phyloP scores from a whole-genome alignment of 768 basidiomycete species.

The Suillus subaureus region DNA sequence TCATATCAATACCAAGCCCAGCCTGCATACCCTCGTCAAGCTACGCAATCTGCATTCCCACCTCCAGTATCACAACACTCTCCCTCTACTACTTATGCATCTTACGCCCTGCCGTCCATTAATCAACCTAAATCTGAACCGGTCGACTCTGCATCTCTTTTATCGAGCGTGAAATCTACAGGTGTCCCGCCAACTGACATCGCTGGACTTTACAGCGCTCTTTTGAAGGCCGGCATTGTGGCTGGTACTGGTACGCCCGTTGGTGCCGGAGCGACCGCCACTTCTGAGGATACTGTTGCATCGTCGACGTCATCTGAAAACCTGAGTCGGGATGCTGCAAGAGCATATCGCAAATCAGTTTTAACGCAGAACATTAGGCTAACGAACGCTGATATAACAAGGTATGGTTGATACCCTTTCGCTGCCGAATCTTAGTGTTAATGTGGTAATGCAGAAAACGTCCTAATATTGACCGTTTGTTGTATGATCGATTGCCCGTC shows the following conservation, averaged over 20 bases:
- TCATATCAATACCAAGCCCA: conserved; percentile 34
- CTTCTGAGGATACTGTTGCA: conserved; percentile 32
- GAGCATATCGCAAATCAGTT: conserved; percentile 62
- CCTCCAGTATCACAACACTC: conserved; percentile 34
- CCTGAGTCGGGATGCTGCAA: conserved; percentile 45
- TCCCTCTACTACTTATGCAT: conserved; percentile 33
- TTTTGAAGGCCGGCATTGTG: conserved; percentile 81
- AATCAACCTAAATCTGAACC: conserved; percentile 33
- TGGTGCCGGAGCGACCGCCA: conserved; percentile 45
- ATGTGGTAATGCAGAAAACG: conserved; percentile 50
- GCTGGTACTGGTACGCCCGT: conserved; percentile 53
- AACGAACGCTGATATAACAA: conserved; percentile 68
- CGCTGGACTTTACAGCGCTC: conserved; percentile 60
- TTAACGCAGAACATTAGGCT: conserved; percentile 63
- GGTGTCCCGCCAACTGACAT: conserved; percentile 42
- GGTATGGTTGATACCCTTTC: conserved; percentile 44
- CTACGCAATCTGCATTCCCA: conserved; percentile 21
- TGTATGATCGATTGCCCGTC: conserved; percentile 74
- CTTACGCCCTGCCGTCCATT: conserved; percentile 15
- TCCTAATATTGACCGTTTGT: conserved; percentile 60
- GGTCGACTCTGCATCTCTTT: conserved; percentile 31
- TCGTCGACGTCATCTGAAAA: conserved; percentile 35
- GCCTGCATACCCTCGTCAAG: conserved; percentile 29
- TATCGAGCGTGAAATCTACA: conserved; percentile 28
- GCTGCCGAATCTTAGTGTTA: neutral